Evolutionary conservation across 768 basidiomycete species (phyloP).

Genomic region (Cubamyces lactineus): DNA sequence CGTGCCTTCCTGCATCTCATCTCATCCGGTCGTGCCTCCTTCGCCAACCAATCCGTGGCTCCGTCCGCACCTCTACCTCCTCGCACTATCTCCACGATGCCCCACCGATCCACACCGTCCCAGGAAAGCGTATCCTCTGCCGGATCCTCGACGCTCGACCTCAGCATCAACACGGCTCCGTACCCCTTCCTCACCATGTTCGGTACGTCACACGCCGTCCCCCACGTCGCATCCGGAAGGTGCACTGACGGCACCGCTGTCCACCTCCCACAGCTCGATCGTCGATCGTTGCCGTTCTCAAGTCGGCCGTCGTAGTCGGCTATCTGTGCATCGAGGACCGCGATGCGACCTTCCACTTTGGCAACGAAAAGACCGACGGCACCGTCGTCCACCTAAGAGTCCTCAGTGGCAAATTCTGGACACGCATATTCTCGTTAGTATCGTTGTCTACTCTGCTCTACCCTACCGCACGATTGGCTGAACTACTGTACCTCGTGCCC

Average conservation of each 20-base stretch:
- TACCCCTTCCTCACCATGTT: slow-evolving; percentile 19
- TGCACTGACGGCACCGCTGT: neutral
- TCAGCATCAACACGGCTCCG: neutral
- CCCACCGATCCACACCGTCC: slow-evolving; percentile 15
- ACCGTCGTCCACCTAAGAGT: slow-evolving; percentile 32
- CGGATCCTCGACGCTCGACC: slow-evolving; percentile 13
- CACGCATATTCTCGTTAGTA: slow-evolving; percentile 38
- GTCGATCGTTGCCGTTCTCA: slow-evolving; percentile 33
- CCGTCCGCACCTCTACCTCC: neutral
- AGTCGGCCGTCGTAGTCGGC: slow-evolving; percentile 30
- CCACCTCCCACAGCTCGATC: slow-evolving; percentile 28
- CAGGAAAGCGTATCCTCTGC: slow-evolving; percentile 13
- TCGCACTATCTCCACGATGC: slow-evolving; percentile 23
- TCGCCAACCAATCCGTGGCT: neutral
- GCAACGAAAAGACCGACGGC: slow-evolving; percentile 19
- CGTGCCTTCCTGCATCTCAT: neutral
- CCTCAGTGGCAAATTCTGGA: slow-evolving; percentile 39
- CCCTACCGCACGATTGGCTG: neutral
- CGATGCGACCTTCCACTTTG: slow-evolving; percentile 31
- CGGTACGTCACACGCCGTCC: slow-evolving; percentile 2
- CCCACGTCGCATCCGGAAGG: neutral
- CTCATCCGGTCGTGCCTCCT: slow-evolving; percentile 12
- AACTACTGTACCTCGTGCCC: neutral
- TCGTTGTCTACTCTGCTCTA: neutral
- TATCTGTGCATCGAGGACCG: slow-evolving; percentile 35